Base-by-base conservation (phyloP, 257 asterid species). In the Penstemon eatonii region DNA sequence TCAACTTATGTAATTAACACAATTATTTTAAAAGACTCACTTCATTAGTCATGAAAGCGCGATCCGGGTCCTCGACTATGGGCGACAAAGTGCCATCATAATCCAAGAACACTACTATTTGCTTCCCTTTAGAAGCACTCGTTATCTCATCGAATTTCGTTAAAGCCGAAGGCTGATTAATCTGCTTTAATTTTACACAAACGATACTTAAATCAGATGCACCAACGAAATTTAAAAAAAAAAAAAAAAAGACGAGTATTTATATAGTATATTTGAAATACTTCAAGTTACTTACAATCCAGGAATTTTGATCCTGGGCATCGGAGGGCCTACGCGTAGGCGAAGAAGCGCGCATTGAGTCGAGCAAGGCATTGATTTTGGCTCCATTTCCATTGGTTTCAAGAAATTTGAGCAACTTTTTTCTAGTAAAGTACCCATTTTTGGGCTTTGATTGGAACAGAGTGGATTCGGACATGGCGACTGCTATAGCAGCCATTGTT, bases 1-100 rank as follows among this genome's bases (percentile, higher is more conserved):
- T 25, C 33, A 25, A 25, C 33, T 25, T 25, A 25, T 25, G 1
- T n/a, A n/a, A 15, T 15, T 25, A 25, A 25, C 2, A 25, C 2
- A 25, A 25, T 25, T 25, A 0, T 25, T 25, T 25, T 2, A 25
- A 25, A 1, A 25, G 33, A 25, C 33, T 25, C 33, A 89, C 96
- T 86, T 87, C 95, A 3, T 33, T 52, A 15, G 95, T 80, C 75
- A 89, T 85, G 78, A 85, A 87, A 58, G 96, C 96, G 15, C 73
- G 72, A 4, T 89, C 96, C 3, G 96, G 96, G 56, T 89, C 89
- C 33, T 79, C 87, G 4, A 89, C 96, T 36, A 89, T 89, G 46
- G 96, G 95, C 25, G 96, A 89, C 37, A 89, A 83, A 7, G 96
- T 89, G 18, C 96, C 96, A 57, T 89, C 96, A 36, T 89, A 89